phyloP scores from a whole-genome alignment of 495 filamentous ascomycete species.

The Sphaerosporella brunnea region DNA sequence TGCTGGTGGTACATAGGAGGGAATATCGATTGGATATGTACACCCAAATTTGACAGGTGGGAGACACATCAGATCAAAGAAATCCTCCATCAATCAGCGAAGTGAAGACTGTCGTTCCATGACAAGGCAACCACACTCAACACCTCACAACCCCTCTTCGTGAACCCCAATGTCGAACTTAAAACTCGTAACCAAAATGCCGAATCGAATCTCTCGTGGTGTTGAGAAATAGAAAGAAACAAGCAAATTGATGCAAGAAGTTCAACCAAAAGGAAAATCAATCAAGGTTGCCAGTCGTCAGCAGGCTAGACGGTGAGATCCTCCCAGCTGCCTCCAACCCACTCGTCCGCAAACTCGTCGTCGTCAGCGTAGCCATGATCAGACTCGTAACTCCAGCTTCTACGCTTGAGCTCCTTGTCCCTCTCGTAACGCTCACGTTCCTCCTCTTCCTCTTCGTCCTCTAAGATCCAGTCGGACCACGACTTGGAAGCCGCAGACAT shows the following conservation, averaged over 20 bases:
- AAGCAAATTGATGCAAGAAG: constrained; percentile 12
- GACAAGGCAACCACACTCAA: neutral
- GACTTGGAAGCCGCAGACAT: constrained; percentile 21
- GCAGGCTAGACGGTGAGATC: constrained; percentile 22
- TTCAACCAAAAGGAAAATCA: neutral
- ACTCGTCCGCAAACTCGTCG: constrained; percentile 24
- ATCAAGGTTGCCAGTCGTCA: constrained; percentile 1
- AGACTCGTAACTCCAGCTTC: constrained; percentile 25
- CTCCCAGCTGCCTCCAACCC: constrained; percentile 26
- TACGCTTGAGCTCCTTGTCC: constrained; percentile 25
- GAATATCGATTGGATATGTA: too few species aligned
- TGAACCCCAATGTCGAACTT: neutral
- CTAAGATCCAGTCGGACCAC: constrained; percentile 26
- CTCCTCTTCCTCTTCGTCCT: constrained; percentile 26
- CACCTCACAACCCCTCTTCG: constrained; percentile 4
- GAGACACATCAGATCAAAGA: too few species aligned
- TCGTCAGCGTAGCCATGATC: constrained; percentile 21
- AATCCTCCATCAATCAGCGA: too few species aligned
- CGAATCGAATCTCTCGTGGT: neutral
- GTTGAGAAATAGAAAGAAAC: constrained; percentile 3
- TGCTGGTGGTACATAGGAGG: too few species aligned
- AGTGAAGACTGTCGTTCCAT: constrained; percentile 10
- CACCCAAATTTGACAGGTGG: too few species aligned
- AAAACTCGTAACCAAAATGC: constrained; percentile 2
- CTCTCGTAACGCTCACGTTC: constrained; percentile 23